Evolutionary conservation across 345 rosid species (phyloP).

Genomic region (Salix suchowensis): DNA sequence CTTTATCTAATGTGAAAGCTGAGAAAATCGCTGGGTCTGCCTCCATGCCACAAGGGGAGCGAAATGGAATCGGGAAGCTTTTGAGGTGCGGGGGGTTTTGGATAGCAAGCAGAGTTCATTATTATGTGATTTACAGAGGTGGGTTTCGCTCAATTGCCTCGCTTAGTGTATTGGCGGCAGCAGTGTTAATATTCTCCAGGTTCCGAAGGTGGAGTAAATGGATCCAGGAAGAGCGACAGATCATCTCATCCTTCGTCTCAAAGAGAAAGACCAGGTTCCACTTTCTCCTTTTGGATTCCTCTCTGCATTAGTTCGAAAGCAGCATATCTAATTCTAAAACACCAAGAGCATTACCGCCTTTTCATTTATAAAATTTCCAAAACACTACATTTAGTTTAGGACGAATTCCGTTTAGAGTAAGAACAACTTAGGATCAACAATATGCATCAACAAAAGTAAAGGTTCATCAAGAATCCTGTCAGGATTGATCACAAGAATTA

Average conservation of each 20-base stretch:
- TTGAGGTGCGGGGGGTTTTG: slow-evolving; percentile 17
- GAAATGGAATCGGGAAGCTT: slow-evolving; percentile 5
- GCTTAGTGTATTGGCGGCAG: slow-evolving; percentile 16
- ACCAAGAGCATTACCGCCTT: too few relatives aligned
- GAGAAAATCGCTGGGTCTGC: background rate
- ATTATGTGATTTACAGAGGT: slow-evolving; percentile 4
- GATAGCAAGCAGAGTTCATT: slow-evolving; percentile 25
- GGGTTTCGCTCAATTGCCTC: slow-evolving; percentile 31
- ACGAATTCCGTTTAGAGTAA: too few relatives aligned
- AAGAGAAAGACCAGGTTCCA: slow-evolving; percentile 47
- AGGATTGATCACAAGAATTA: too few relatives aligned
- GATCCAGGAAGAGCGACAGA: slow-evolving; percentile 19
- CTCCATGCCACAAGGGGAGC: background rate
- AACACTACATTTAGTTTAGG: too few relatives aligned
- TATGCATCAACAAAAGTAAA: too few relatives aligned
- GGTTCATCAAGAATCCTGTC: too few relatives aligned
- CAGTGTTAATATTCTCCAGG: slow-evolving; percentile 22
- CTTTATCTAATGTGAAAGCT: background rate
- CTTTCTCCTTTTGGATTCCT: background rate
- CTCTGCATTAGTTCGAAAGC: too few relatives aligned
- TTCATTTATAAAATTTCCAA: too few relatives aligned
- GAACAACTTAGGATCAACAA: too few relatives aligned
- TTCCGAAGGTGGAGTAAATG: slow-evolving; percentile 28
- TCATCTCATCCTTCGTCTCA: slow-evolving; percentile 23
- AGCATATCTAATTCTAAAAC: too few relatives aligned